Base-by-base conservation (phyloP, 1,284 basidiomycete genomes). In the Laetiporus sulphureus region DNA sequence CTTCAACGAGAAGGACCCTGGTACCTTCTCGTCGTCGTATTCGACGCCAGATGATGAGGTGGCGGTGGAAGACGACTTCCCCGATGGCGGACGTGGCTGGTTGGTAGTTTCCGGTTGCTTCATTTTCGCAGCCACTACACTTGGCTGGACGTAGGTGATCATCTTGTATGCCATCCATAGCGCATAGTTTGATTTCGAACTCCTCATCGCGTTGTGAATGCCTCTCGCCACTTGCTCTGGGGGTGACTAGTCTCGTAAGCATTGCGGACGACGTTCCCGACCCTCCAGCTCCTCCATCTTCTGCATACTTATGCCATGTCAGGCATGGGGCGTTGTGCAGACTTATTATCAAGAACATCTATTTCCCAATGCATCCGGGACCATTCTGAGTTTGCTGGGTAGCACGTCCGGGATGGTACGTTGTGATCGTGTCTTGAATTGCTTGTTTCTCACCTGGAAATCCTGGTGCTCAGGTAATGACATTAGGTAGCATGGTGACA, bases 301-400 rank as follows among this genome's bases (percentile, higher is more conserved):
- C 30, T 33, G 24, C n/a, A 36, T 49, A 48, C 49, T 57, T 45
- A 53, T 18, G n/a, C 36, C 16, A 27, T 41, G 40, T 5, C 38
- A 58, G 56, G 49, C 48, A 21, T 58, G 56, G 56, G 56, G 55
- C 19, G 55, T 58, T 3, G 53, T 55, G 10, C 55, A 58, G 36
- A 48, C 48, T 38, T 56, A 53, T 32, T 58, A 56, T 41, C 46
- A 47, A 32, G 38, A 47, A 32, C 41, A 52, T 23, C 40, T 53
- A 38, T 51, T 58, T 30, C 48, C 53, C n/a, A 36, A 44, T 16
- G 45, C 51, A 2, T 40, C 51, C 2, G 45, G 43, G n/a, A 49
- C 56, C 2, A 38, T 55, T 4, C 41, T 58, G 20, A 56, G 50
- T 7, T 43, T 48, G 3, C 31, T 58, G 36, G 55, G 56, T 8